Conservation (phyloP, 2,329 filamentous ascomycete genomes). For the Talaromyces sp. region DNA sequence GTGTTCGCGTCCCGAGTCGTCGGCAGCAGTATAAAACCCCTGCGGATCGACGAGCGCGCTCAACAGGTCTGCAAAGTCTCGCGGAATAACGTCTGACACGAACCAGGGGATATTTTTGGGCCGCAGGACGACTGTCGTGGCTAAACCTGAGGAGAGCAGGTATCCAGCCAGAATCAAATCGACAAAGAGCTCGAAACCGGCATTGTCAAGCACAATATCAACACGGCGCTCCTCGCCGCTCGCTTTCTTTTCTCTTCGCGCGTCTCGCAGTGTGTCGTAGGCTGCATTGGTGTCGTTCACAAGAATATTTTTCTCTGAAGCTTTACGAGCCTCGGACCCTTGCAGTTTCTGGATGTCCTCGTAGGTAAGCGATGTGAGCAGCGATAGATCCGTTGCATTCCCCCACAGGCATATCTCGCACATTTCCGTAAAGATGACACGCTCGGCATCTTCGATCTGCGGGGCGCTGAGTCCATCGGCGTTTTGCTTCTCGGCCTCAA, state of each 20-base stretch:
- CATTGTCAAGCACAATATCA: constrained; percentile 94
- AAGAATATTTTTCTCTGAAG: constrained; percentile 84
- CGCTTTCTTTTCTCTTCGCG: constrained; percentile 57
- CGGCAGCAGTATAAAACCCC: constrained; percentile 71
- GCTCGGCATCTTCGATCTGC: constrained; percentile 62
- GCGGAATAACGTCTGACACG: constrained; percentile 86
- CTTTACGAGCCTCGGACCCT: constrained; percentile 78
- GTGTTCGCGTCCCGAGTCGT: constrained; percentile 54
- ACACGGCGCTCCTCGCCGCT: constrained; percentile 64
- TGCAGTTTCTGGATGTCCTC: constrained; percentile 97
- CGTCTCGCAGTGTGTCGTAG: constrained; percentile 62
- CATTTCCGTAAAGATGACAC: constrained; percentile 82
- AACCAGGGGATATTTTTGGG: constrained; percentile 98
- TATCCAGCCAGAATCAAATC: constrained; percentile 90
- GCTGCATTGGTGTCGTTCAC: constrained; percentile 74
- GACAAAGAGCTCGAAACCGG: constrained; percentile 94
- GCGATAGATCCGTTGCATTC: constrained; percentile 89
- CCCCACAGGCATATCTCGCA: constrained; percentile 96
- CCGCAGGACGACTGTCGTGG: constrained; percentile 80
- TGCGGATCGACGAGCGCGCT: constrained; percentile 71
- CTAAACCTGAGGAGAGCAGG: constrained; percentile 74
- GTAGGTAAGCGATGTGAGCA: constrained; percentile 83
- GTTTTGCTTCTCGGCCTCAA: constrained; percentile 52
- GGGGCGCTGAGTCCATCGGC: constrained; percentile 23
- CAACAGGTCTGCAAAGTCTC: constrained; percentile 78